Conservation (phyloP, 352 stramenopile species). For the Pythium monospermum region DNA sequence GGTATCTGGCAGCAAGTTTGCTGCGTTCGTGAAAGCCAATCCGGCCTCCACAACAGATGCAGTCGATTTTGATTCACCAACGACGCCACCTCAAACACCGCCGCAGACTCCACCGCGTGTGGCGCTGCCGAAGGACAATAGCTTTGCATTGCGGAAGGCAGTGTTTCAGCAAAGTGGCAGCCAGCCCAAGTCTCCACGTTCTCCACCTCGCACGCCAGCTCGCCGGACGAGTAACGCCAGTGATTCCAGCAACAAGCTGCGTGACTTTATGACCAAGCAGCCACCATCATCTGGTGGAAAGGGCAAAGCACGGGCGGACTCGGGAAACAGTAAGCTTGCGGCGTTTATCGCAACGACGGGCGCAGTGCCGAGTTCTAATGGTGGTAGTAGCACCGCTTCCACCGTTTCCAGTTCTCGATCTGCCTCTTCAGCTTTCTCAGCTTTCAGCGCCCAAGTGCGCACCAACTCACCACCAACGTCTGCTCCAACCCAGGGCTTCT, state of each 20-base stretch:
- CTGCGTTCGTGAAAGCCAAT: constrained; percentile 76
- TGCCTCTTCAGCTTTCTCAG: constrained; percentile 13
- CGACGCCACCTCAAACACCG: constrained; percentile 5
- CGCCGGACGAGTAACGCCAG: constrained; percentile 17
- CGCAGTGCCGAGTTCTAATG: constrained; percentile 26
- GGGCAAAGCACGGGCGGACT: constrained; percentile 48
- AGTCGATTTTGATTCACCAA: constrained; percentile 11
- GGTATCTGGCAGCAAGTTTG: constrained; percentile 70
- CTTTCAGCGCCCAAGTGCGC: constrained; percentile 17
- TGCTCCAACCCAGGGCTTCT: neutral
- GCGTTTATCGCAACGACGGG: constrained; percentile 71
- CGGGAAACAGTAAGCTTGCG: constrained; percentile 64
- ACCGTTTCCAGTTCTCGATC: constrained; percentile 17
- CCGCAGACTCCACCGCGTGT: constrained; percentile 6
- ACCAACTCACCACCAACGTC: neutral
- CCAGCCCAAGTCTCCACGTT: constrained; percentile 11
- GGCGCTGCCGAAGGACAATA: constrained; percentile 21
- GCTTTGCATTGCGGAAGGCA: constrained; percentile 59
- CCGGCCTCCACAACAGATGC: constrained; percentile 28
- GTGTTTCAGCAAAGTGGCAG: constrained; percentile 43
- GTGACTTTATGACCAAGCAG: constrained; percentile 75
- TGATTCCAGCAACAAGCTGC: constrained; percentile 76
- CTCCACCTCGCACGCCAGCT: constrained; percentile 13
- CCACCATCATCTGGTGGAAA: constrained; percentile 25
- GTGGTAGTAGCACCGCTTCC: constrained; percentile 16